These are phyloP conservation scores for Hypoxylon subgilvum DNA, from an alignment of 495 filamentous ascomycete genomes.

Conservation along the genomic window DNA sequence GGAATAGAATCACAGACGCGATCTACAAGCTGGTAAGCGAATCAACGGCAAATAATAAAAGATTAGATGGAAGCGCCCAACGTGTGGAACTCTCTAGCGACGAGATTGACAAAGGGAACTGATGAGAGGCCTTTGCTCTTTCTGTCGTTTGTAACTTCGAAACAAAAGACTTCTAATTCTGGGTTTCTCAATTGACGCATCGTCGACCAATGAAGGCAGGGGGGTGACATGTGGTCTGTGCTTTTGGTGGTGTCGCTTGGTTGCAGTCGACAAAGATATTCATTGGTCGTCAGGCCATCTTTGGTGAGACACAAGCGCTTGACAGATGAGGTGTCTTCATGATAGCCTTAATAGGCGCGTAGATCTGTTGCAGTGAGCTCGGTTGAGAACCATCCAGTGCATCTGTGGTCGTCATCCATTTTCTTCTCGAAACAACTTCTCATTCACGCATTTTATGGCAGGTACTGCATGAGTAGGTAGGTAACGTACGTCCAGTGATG, in stretches of 20 bases:
- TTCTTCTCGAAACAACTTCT: constrained; percentile 13
- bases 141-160: constrained; percentile 10
- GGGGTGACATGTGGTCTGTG: constrained; percentile 11
- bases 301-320: constrained; percentile 24
- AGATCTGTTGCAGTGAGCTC: constrained; percentile 8
- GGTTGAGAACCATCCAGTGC: constrained; percentile 5
- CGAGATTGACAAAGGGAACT: constrained; percentile 21
- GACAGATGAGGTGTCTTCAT: constrained; percentile 8
- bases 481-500: too few species aligned
- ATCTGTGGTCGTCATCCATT: background rate
- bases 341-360: constrained; percentile 25
- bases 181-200: constrained; percentile 30
- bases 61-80: too few species aligned
- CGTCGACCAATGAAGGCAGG: constrained; percentile 21
- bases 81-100: constrained; percentile 10
- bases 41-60: constrained; percentile 27
- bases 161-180: constrained; percentile 33
- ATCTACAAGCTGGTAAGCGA: constrained; percentile 8
- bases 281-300: constrained; percentile 12
- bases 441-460: too few species aligned
- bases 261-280: constrained; percentile 5
- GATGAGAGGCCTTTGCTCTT: constrained; percentile 6
- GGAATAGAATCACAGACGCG: constrained; percentile 7
- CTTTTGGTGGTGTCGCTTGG: constrained; percentile 9
- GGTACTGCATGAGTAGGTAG: too few species aligned